These are phyloP conservation scores for Sextonia rubra DNA, from an alignment of 164 flowering plant genomes.

Conservation along the genomic window DNA sequence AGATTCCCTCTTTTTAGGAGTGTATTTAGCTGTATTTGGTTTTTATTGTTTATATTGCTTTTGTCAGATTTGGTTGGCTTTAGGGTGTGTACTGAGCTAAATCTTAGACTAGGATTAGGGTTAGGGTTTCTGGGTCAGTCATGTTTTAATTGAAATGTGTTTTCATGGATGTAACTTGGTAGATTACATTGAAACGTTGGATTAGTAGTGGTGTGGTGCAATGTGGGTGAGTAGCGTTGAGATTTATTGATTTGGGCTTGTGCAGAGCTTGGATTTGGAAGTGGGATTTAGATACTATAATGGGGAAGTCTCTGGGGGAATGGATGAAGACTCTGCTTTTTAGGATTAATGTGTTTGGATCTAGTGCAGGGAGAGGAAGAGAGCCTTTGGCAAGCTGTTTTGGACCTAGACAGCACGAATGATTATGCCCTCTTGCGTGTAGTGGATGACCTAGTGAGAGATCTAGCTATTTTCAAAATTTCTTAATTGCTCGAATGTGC, in stretches of 20 bases:
- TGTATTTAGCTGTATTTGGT: too few relatives aligned
- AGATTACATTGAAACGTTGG: background rate
- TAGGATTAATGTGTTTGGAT: too few relatives aligned
- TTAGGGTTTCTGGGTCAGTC: background rate
- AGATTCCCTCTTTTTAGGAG: background rate
- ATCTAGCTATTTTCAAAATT: too few relatives aligned
- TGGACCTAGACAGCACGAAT: too few relatives aligned
- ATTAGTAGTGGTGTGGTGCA: background rate
- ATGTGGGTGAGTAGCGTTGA: background rate
- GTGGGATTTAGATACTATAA: constrained; percentile 6
- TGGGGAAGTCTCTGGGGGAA: constrained; percentile 84
- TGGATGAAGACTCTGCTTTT: constrained; percentile 92
- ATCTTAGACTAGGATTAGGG: too few relatives aligned
- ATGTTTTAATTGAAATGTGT: background rate
- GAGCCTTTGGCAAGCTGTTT: too few relatives aligned
- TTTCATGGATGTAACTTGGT: background rate
- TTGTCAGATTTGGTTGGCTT: background rate
- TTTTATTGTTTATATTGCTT: background rate
- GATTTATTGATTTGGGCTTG: background rate
- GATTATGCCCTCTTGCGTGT: too few relatives aligned
- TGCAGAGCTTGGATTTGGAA: background rate
- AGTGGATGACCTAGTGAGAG: too few relatives aligned
- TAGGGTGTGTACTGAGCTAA: background rate
- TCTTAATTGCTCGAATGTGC: too few relatives aligned
- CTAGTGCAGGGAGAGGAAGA: too few relatives aligned